A percentile compares a stretch with the other conserved stretches of the same genome.
phyloP scores from a whole-genome alignment of 192 early-diverging fungal genomes.

The Coemansia sp. region DNA sequence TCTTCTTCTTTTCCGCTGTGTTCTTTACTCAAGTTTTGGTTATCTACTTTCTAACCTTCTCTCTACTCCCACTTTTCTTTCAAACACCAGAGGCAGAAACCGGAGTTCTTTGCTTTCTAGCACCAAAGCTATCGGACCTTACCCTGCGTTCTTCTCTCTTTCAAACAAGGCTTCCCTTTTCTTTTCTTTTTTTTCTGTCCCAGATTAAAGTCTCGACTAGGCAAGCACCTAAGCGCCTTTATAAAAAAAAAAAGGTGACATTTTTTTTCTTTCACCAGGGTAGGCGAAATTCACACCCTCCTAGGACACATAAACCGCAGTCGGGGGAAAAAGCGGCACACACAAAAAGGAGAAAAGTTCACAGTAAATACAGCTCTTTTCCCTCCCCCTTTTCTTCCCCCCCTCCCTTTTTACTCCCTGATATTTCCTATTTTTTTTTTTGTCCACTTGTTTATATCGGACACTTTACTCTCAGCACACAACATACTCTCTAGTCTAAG shows the following conservation, averaged over 20 bases:
- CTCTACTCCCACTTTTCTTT: neutral
- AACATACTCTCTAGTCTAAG: too few relatives aligned
- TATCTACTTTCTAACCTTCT: neutral
- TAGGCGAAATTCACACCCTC: neutral
- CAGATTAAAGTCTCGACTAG: conserved; percentile 5
- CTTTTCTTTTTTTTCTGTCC: neutral
- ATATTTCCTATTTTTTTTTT: conserved; percentile 8
- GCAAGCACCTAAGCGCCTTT: neutral
- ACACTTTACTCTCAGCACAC: too few relatives aligned
- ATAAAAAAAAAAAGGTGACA: neutral
- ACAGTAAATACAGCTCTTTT: conserved; percentile 1
- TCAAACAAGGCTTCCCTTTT: neutral
- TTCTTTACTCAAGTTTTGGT: conserved; percentile 9
- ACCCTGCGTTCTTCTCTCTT: neutral
- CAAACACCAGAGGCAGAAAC: neutral
- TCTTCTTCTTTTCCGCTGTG: conserved; percentile 2
- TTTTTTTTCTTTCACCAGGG: neutral
- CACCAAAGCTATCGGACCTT: neutral
- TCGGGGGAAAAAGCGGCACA: neutral
- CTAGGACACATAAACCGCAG: neutral
- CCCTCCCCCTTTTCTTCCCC: neutral
- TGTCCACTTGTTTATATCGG: neutral
- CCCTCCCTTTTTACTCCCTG: conserved; percentile 9
- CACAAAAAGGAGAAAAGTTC: neutral
- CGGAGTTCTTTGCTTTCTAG: neutral